Conservation (phyloP, 345 rosid species). For the Corchorus capsularis region DNA sequence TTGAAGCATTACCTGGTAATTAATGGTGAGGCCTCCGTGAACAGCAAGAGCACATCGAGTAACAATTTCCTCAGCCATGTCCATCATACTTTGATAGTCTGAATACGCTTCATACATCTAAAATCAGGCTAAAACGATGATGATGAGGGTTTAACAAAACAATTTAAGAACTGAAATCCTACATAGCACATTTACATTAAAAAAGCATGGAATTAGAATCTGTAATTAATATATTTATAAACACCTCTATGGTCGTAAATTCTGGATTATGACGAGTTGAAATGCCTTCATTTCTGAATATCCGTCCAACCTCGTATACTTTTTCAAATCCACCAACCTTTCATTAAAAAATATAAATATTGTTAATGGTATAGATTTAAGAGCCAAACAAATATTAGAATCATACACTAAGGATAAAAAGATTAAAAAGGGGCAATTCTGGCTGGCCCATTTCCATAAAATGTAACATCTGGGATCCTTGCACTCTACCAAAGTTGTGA, state of each 20-base stretch:
- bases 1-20: constrained; percentile 64
- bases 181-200: constrained; percentile 17
- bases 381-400: constrained; percentile 20
- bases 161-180: constrained; percentile 17
- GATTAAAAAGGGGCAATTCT: background rate
- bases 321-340: constrained; percentile 99
- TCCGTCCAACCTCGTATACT: constrained; percentile 94
- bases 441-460: background rate
- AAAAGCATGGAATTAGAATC: constrained; percentile 7
- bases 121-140: constrained; percentile 33
- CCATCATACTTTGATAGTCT: constrained; percentile 92
- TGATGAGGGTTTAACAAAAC: constrained; percentile 24
- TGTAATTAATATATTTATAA: constrained; percentile 14
- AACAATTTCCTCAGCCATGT: constrained; percentile 85
- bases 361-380: constrained; percentile 13
- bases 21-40: constrained; percentile 70
- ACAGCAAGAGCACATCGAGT: constrained; percentile 80
- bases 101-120: constrained; percentile 97
- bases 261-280: constrained; percentile 99
- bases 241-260: constrained; percentile 97
- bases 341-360: constrained; percentile 25
- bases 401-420: background rate
- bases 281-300: constrained; percentile 96
- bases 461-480: too few relatives aligned
- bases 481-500: too few relatives aligned